Percentiles rank a stretch among this genome's conserved stretches.
phyloP scores from a whole-genome alignment of 768 basidiomycete genomes.

The Panellus pusillus region DNA sequence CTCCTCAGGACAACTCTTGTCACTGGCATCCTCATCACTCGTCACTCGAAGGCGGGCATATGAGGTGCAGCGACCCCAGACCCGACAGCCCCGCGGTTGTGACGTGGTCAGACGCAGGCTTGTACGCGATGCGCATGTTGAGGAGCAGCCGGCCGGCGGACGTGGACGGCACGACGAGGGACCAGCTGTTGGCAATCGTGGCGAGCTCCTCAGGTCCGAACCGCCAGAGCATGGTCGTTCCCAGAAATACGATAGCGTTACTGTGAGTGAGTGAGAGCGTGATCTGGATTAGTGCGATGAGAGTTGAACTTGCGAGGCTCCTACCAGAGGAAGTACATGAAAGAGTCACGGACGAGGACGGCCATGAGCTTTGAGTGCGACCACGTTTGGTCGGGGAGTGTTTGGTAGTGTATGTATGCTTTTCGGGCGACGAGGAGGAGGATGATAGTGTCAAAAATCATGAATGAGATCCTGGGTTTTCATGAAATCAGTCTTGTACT shows the following conservation, averaged over 20 bases:
- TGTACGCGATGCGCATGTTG: conserved; percentile 11
- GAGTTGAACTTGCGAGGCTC: background rate
- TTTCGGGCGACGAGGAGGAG: conserved; percentile 15
- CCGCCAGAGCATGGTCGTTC: conserved; percentile 19
- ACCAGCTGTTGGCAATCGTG: conserved; percentile 20
- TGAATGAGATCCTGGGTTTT: conserved; percentile 16
- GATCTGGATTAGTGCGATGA: too few species aligned
- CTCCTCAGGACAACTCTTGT: background rate
- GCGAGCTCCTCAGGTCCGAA: conserved; percentile 16
- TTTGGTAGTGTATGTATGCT: conserved; percentile 18
- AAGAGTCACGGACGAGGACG: conserved; percentile 17
- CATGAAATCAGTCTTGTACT: background rate
- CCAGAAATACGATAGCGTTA: conserved; percentile 14
- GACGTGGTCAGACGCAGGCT: conserved; percentile 7
- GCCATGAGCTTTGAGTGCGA: conserved; percentile 8
- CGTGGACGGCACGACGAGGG: conserved; percentile 18
- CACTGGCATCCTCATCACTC: background rate
- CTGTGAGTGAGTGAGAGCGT: background rate
- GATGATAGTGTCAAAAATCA: conserved; percentile 18
- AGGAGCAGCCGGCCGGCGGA: conserved; percentile 18
- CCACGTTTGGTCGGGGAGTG: conserved; percentile 15
- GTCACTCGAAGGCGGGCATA: conserved; percentile 3
- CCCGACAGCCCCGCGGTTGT: conserved; percentile 12
- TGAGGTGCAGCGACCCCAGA: conserved; percentile 14
- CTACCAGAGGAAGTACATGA: conserved; percentile 18